phyloP scores from a whole-genome alignment of 768 basidiomycete genomes.

The Cytidiella melzeri region DNA sequence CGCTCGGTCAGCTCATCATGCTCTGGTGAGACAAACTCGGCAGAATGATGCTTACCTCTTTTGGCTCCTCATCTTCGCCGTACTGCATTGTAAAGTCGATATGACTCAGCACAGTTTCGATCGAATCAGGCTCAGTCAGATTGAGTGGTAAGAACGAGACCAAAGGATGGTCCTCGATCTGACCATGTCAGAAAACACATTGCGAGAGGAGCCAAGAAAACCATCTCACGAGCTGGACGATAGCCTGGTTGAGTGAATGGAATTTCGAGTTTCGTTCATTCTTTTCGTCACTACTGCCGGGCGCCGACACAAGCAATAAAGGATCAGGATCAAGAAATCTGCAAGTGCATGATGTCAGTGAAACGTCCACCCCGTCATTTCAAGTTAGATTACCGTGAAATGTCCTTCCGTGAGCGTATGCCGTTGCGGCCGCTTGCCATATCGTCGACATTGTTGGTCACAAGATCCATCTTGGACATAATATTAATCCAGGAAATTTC shows the following conservation, averaged over 20 bases:
- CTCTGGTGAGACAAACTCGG: not conserved
- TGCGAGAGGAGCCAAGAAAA: slow-evolving; percentile 7
- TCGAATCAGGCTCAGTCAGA: slow-evolving; percentile 81
- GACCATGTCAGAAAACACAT: slow-evolving; percentile 4
- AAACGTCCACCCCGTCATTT: not conserved
- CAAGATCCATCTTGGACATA: slow-evolving; percentile 99
- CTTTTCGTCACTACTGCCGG: slow-evolving; percentile 47
- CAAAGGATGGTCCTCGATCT: slow-evolving; percentile 98
- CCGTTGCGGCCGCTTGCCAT: slow-evolving; percentile 64
- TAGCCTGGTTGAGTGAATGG: slow-evolving; percentile 89
- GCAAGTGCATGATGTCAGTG: not conserved
- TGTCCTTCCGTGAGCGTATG: slow-evolving; percentile 65
- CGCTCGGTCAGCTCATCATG: too few species aligned
- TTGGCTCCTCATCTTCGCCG: slow-evolving; percentile 97
- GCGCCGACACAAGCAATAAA: slow-evolving; percentile 64
- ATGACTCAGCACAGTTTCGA: slow-evolving; percentile 88
- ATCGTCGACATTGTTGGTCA: slow-evolving; percentile 61
- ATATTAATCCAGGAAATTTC: slow-evolving; percentile 97
- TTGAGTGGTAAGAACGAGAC: slow-evolving; percentile 96
- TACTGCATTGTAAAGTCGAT: slow-evolving; percentile 99
- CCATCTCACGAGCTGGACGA: slow-evolving; percentile 90
- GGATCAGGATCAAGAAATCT: slow-evolving; percentile 96
- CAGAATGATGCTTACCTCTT: slow-evolving; percentile 52
- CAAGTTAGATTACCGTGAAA: slow-evolving; percentile 56
- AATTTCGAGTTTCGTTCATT: slow-evolving; percentile 69